These are phyloP conservation scores for Heterobasidion parviporum DNA, from an alignment of 1,284 basidiomycete species.

Conservation along the genomic window DNA sequence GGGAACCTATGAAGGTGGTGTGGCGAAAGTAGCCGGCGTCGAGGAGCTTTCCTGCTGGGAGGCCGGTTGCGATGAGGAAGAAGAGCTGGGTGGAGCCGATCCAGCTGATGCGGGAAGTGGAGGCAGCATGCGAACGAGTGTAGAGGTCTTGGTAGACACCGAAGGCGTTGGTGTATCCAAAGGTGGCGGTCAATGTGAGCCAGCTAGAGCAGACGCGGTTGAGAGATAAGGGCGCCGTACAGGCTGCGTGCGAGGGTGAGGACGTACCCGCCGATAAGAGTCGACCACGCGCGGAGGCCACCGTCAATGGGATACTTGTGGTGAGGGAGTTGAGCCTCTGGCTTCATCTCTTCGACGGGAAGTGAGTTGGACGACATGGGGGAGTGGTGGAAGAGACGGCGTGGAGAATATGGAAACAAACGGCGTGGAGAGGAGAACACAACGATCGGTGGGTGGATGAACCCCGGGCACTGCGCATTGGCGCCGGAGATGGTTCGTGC, in stretches of 20 bases:
- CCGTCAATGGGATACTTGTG: neutral
- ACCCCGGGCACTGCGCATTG: too few relatives aligned
- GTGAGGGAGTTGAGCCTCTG: too few relatives aligned
- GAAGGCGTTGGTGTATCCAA: constrained; percentile 2
- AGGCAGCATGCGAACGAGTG: constrained; percentile 7
- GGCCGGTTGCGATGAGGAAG: constrained; percentile 22
- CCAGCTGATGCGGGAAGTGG: constrained; percentile 22
- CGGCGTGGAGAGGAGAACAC: too few relatives aligned
- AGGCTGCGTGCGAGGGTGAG: neutral
- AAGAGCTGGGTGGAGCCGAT: constrained; percentile 27
- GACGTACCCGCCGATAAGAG: neutral
- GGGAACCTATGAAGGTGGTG: constrained; percentile 19
- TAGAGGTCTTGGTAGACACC: constrained; percentile 18
- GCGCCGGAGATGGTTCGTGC: too few relatives aligned
- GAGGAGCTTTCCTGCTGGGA: constrained; percentile 24
- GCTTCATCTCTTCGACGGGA: too few relatives aligned
- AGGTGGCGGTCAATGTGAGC: neutral
- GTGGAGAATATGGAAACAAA: too few relatives aligned
- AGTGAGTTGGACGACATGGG: too few relatives aligned
- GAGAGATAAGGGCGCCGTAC: neutral
- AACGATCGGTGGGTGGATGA: too few relatives aligned
- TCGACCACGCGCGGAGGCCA: neutral
- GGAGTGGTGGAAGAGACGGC: too few relatives aligned
- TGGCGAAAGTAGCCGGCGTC: constrained; percentile 25
- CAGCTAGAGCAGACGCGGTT: neutral